Evolutionary conservation across 2,329 filamentous ascomycete genomes (phyloP), one percentile per base, ranked within the genome.

Genomic region (Reticulascus tulasneorum): DNA sequence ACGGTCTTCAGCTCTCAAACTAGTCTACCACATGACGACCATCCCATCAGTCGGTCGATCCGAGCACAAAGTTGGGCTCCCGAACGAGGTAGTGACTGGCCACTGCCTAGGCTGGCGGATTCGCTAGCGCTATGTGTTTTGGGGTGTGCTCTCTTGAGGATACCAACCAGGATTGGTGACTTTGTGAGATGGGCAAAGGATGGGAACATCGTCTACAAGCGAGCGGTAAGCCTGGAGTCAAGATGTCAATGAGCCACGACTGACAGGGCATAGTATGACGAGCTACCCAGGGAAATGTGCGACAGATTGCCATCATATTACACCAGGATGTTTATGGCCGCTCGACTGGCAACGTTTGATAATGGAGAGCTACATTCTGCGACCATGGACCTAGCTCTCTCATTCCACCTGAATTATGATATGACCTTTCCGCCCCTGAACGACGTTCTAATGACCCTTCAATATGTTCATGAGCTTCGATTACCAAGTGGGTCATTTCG

Each of bases 121-220:
- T 84, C 83, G 1, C 60, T 97, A 34, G 81, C 72, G 2, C 57
- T 95, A 9, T 89, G 86, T 53, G 96, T 96, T 62, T 60, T 96
- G 22, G 90, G 79, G 2, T 79, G 79, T 23, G 52, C 93, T 29
- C 66, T 95, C 18, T 67, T 95, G 48, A 79, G 84, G 37, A 68
- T 93, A 37, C 88, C 90, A 1, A 70, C 86, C n/a, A 79, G 81
- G 16, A 65, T 91, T 7, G 82, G 79, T 9, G 86, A 94, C 46
- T 60, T 97, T 10, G 72, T 72, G 35, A 65, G 67, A 28, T 94
- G 86, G 80, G 77, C 77, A 12, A 75, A 73, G 30, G 66, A 66
- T 38, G 81, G 82, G 29, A 75, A 84, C 37, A 70, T 97, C 18
- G 73, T 84, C 0, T 97, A 84, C 56, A 73, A 84, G 29, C 70